Conservation (phyloP, 1,284 basidiomycete species). For the Tilletia walkeri region DNA sequence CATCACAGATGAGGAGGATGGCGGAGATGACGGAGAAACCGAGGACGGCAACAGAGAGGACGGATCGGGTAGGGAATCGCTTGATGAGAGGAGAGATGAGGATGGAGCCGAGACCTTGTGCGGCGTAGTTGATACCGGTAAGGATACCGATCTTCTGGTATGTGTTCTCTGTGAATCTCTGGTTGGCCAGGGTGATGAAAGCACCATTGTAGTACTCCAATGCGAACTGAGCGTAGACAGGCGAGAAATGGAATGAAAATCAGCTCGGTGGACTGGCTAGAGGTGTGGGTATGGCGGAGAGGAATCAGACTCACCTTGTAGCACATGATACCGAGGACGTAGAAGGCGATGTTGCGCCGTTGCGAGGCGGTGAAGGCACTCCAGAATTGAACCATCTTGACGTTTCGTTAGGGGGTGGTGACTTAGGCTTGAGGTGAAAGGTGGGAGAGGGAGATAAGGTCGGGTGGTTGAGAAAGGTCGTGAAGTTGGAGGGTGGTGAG, state of each 20-base stretch:
- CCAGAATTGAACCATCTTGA: constrained; percentile 16
- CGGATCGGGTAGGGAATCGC: constrained; percentile 54
- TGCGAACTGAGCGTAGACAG: constrained; percentile 20
- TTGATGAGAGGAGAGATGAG: constrained; percentile 55
- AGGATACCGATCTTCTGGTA: constrained; percentile 50
- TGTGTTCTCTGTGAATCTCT: constrained; percentile 37
- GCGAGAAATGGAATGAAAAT: not conserved
- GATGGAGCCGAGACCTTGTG: constrained; percentile 51
- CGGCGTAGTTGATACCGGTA: constrained; percentile 52
- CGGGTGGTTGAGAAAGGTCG: not conserved
- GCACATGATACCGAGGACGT: constrained; percentile 45
- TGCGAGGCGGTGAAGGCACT: constrained; percentile 39
- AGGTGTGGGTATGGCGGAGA: not conserved
- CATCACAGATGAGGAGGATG: constrained; percentile 55
- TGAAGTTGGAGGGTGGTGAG: not conserved
- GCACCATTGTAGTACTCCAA: constrained; percentile 42
- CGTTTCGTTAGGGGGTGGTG: not conserved
- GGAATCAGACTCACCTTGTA: constrained; percentile 35
- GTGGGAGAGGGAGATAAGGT: not conserved
- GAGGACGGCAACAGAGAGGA: constrained; percentile 53
- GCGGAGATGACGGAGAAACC: constrained; percentile 53
- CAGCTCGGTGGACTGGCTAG: too few species aligned
- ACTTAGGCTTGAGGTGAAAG: not conserved
- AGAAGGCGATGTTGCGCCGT: constrained; percentile 44
- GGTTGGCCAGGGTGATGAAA: constrained; percentile 51